These are phyloP conservation scores for Purpureocillium takamizusanense DNA, from an alignment of 2,329 filamentous ascomycete species.

Conservation along the genomic window DNA sequence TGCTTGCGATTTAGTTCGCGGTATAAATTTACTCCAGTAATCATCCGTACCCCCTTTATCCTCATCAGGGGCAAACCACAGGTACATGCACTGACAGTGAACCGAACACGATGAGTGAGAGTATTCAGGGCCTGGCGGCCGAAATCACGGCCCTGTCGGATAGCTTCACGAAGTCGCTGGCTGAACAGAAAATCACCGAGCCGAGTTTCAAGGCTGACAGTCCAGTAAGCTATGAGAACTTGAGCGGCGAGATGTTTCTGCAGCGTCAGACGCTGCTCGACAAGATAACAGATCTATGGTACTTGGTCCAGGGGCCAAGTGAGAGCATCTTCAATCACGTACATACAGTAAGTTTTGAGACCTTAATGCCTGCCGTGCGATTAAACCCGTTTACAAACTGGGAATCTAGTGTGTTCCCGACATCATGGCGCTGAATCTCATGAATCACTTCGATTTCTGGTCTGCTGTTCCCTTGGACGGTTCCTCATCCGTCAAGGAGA, in stretches of 20 bases:
- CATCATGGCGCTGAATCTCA: constrained; percentile 31
- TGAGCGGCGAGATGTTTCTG: constrained; percentile 33
- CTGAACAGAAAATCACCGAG: constrained; percentile 30
- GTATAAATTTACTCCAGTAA: no score
- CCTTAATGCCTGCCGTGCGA: no score
- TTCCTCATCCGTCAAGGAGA: constrained; percentile 30
- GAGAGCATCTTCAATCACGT: constrained; percentile 39
- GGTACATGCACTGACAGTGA: no score
- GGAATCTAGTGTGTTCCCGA: constrained; percentile 37
- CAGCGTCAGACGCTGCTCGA: constrained; percentile 34
- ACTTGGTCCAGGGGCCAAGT: constrained; percentile 36
- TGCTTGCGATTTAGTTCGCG: no score
- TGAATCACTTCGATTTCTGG: constrained; percentile 46
- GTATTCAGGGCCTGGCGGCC: constrained; percentile 33
- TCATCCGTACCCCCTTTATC: no score
- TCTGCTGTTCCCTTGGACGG: constrained; percentile 37
- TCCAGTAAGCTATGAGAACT: constrained; percentile 28
- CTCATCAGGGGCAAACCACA: no score
- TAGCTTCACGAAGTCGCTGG: constrained; percentile 27
- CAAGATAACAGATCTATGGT: constrained; percentile 34
- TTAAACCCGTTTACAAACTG: no score
- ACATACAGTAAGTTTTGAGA: constrained; percentile 22
- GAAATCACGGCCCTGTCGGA: constrained; percentile 34
- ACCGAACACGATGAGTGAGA: no score
- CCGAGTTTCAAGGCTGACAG: constrained; percentile 35